phyloP scores from a whole-genome alignment of 768 basidiomycete species.

The Roridomyces roridus region DNA sequence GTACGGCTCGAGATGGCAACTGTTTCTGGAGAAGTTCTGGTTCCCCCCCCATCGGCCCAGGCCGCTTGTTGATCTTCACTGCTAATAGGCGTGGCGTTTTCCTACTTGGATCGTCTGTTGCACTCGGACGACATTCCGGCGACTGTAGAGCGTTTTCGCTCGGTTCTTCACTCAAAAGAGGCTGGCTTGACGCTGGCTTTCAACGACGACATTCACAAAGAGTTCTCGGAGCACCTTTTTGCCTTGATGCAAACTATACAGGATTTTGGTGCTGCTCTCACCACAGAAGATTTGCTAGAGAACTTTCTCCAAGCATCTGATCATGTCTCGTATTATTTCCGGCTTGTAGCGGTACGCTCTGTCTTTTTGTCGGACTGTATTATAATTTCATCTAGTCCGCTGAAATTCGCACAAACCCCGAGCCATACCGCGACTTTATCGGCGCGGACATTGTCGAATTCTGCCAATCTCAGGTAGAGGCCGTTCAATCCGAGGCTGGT shows the following conservation, averaged over 20 bases:
- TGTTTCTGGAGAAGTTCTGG: slow-evolving; percentile 79
- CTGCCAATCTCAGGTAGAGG: slow-evolving; percentile 80
- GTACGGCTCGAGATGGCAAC: slow-evolving; percentile 64
- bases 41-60: background rate
- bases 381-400: slow-evolving; percentile 53
- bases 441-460: slow-evolving; percentile 80
- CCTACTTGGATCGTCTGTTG: slow-evolving; percentile 78
- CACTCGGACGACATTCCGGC: slow-evolving; percentile 29
- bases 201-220: slow-evolving; percentile 21
- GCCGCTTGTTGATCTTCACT: slow-evolving; percentile 26
- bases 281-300: slow-evolving; percentile 17
- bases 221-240: slow-evolving; percentile 22
- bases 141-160: slow-evolving; percentile 21
- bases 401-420: slow-evolving; percentile 71
- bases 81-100: slow-evolving; percentile 88
- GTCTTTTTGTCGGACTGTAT: background rate
- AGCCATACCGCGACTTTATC: slow-evolving; percentile 73
- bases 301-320: slow-evolving; percentile 57
- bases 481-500: slow-evolving; percentile 81
- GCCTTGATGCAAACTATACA: slow-evolving; percentile 14
- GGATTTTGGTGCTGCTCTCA: slow-evolving; percentile 12
- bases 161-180: slow-evolving; percentile 16
- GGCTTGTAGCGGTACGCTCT: slow-evolving; percentile 67
- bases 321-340: slow-evolving; percentile 79
- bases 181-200: slow-evolving; percentile 10